These are phyloP conservation scores for Globisporangium carolinianum DNA, from an alignment of 352 stramenopile species.

Conservation along the genomic window DNA sequence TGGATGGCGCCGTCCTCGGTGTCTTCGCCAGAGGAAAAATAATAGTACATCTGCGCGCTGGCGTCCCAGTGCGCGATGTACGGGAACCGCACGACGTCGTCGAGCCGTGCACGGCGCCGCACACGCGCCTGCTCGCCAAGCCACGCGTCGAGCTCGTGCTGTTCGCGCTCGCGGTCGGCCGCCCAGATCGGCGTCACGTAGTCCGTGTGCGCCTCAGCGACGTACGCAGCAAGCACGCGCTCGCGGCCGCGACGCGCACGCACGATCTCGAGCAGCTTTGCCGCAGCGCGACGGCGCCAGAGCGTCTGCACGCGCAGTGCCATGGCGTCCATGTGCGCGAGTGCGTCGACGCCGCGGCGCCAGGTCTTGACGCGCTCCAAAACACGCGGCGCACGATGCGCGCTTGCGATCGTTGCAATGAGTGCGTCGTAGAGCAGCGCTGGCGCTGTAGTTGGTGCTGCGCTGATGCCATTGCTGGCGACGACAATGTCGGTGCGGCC, in stretches of 20 bases:
- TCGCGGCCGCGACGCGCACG: slow-evolving; percentile 11
- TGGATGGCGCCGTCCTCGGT: slow-evolving; percentile 7
- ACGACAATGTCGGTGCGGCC: background rate
- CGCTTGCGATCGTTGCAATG: slow-evolving; percentile 8
- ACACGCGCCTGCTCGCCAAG: slow-evolving; percentile 22
- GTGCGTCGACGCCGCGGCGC: slow-evolving; percentile 14
- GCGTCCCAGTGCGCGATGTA: slow-evolving; percentile 62
- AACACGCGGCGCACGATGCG: slow-evolving; percentile 1
- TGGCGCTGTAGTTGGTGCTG: background rate
- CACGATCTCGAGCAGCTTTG: slow-evolving; percentile 31
- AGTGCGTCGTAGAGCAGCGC: slow-evolving; percentile 11
- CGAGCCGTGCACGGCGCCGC: slow-evolving; percentile 27
- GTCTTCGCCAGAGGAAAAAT: background rate
- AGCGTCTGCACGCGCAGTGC: slow-evolving; percentile 37
- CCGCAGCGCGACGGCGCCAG: slow-evolving; percentile 42
- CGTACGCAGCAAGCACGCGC: slow-evolving; percentile 29
- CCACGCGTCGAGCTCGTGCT: slow-evolving; percentile 40
- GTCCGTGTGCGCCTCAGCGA: slow-evolving; percentile 46
- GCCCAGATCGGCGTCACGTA: slow-evolving; percentile 64
- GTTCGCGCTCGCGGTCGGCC: slow-evolving; percentile 47
- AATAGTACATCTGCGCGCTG: slow-evolving; percentile 24
- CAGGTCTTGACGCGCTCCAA: slow-evolving; percentile 25
- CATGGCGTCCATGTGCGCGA: slow-evolving; percentile 31
- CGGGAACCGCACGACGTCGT: slow-evolving; percentile 37
- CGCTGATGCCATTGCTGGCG: too few relatives aligned